These are phyloP conservation scores for Eucalyptus viminalis DNA, from an alignment of 345 rosid genomes.

Conservation along the genomic window DNA sequence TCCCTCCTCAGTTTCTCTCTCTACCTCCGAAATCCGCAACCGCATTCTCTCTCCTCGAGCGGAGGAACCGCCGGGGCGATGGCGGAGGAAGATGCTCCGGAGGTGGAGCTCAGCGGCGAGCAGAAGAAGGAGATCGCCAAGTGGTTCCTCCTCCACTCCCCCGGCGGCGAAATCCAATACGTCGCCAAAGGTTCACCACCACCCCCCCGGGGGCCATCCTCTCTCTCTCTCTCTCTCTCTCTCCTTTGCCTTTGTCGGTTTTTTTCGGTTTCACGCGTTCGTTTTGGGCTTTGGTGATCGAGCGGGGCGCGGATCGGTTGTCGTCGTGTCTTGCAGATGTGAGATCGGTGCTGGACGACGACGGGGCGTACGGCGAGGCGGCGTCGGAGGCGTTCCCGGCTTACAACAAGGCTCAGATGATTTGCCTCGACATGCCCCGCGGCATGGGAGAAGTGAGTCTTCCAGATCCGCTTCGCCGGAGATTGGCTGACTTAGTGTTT, in stretches of 20 bases:
- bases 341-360: constrained; percentile 58
- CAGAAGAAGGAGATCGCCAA: constrained; percentile 96
- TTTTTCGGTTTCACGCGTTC: background rate
- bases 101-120: constrained; percentile 34
- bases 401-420: constrained; percentile 86
- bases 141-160: constrained; percentile 97
- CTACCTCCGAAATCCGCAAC: background rate
- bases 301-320: background rate
- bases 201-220: background rate
- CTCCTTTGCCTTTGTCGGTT: background rate
- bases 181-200: constrained; percentile 63
- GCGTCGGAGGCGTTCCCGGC: constrained; percentile 73
- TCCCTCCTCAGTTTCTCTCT: background rate
- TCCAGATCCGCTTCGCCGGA: background rate
- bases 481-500: background rate
- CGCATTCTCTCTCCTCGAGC: background rate
- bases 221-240: background rate
- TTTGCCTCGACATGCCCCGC: constrained; percentile 68
- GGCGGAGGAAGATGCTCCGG: constrained; percentile 48
- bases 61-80: background rate
- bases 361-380: constrained; percentile 59
- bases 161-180: constrained; percentile 96
- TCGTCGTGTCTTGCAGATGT: constrained; percentile 37
- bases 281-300: background rate
- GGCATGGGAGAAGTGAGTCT: constrained; percentile 61